Conservation (phyloP, 73 alveolate species). For the Stentor roeselii region DNA sequence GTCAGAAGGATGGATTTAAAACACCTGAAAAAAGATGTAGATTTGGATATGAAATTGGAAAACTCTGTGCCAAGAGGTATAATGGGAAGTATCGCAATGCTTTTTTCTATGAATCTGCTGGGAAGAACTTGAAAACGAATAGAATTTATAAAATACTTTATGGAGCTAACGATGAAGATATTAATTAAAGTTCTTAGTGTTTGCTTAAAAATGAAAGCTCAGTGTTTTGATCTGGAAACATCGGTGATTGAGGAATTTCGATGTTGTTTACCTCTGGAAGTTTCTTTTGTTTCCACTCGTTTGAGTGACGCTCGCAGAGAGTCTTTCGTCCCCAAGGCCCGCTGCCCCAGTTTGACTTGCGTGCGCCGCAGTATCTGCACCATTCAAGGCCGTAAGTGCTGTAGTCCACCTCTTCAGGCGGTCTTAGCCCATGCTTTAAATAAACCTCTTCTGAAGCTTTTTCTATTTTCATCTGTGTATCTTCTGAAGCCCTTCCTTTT, state of each 20-base stretch:
- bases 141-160: not conserved
- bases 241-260: slow-evolving; percentile 44
- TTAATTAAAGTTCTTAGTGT: slow-evolving; percentile 9
- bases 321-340: slow-evolving; percentile 67
- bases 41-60: not conserved
- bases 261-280: slow-evolving; percentile 37
- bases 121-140: not conserved
- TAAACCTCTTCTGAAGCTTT: slow-evolving; percentile 10
- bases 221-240: slow-evolving; percentile 44
- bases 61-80: not conserved
- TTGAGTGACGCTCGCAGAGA: slow-evolving; percentile 43
- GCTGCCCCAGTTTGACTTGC: slow-evolving; percentile 39
- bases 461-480: slow-evolving; percentile 9
- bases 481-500: not conserved
- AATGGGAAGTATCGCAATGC: not conserved
- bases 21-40: not conserved
- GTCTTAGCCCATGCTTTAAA: not conserved
- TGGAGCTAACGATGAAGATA: not conserved
- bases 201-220: slow-evolving; percentile 41
- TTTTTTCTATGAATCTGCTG: not conserved
- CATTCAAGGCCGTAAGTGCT: slow-evolving; percentile 30
- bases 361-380: slow-evolving; percentile 64
- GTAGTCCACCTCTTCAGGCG: slow-evolving; percentile 12
- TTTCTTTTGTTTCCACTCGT: slow-evolving; percentile 47
- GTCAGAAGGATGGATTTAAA: not conserved